These are phyloP conservation scores for Penicillium sp. DNA, from an alignment of 2,329 filamentous ascomycete species.

Conservation along the genomic window DNA sequence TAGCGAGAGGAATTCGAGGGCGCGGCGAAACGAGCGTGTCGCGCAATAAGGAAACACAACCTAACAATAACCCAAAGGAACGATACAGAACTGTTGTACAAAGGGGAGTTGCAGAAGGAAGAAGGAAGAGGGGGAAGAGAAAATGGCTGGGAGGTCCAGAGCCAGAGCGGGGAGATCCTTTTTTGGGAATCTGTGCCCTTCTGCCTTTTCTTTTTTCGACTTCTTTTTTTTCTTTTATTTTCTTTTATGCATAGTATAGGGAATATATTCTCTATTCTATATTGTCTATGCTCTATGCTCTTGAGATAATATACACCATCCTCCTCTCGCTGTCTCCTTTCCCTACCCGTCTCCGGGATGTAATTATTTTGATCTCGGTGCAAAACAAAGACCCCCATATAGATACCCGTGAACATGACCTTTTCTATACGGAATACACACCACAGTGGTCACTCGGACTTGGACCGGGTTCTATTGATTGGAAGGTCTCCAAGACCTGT, in stretches of 20 bases:
- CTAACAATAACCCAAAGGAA: conserved; percentile 20
- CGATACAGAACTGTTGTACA: conserved; percentile 27
- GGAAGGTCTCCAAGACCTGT: conserved; percentile 18
- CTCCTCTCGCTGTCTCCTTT: too few relatives aligned
- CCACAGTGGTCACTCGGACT: conserved; percentile 16
- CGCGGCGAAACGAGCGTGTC: conserved; percentile 28
- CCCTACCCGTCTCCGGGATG: not conserved
- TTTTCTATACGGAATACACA: not conserved
- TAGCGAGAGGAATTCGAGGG: conserved; percentile 11
- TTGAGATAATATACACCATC: too few relatives aligned
- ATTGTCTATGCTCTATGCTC: too few relatives aligned
- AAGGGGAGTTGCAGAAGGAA: conserved; percentile 20
- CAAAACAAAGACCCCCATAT: not conserved
- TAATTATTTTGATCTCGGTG: not conserved
- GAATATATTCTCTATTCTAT: too few relatives aligned
- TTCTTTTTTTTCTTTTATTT: not conserved
- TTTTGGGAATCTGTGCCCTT: conserved; percentile 8
- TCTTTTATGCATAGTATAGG: not conserved
- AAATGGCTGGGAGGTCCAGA: conserved; percentile 24
- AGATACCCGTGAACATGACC: not conserved
- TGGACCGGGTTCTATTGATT: conserved; percentile 21
- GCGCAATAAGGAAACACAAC: conserved; percentile 21
- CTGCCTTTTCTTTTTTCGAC: conserved; percentile 1
- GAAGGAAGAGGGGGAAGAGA: conserved; percentile 20
- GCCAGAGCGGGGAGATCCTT: conserved; percentile 22